A percentile compares a stretch with the other conserved stretches of the same genome.
These are phyloP conservation scores for Phialocephala sp. DNA, from an alignment of 2,329 filamentous ascomycete genomes.

Conservation along the genomic window DNA sequence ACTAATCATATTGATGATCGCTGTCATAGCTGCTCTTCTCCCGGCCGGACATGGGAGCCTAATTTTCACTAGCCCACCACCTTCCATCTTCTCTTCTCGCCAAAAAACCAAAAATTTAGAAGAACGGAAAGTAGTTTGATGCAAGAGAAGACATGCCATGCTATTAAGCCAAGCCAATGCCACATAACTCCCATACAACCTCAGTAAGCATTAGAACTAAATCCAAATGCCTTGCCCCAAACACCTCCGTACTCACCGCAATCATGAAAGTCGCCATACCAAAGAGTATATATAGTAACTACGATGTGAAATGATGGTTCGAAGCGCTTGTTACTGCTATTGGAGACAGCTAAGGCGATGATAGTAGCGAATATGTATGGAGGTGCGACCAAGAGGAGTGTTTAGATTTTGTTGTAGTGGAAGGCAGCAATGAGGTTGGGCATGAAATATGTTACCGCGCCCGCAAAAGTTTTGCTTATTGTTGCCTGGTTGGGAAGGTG, in stretches of 20 bases:
- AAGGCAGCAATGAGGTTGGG: conserved; percentile 34
- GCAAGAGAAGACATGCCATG: conserved; percentile 11
- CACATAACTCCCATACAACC: conserved; percentile 28
- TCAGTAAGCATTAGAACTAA: conserved; percentile 30
- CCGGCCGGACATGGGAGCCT: conserved; percentile 28
- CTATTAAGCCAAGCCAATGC: conserved; percentile 33
- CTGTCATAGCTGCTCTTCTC: conserved; percentile 35
- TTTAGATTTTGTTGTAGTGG: conserved; percentile 25
- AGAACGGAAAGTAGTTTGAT: not conserved
- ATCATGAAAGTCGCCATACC: conserved; percentile 32
- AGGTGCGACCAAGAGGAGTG: conserved; percentile 34
- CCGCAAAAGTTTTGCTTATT: conserved; percentile 24
- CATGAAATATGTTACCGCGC: conserved; percentile 41
- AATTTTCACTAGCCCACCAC: not conserved
- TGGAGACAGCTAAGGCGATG: conserved; percentile 23
- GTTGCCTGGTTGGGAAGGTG: conserved; percentile 14
- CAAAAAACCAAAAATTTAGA: not conserved
- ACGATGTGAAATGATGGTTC: conserved; percentile 31
- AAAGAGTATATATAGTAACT: conserved; percentile 26
- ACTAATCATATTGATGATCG: conserved; percentile 33
- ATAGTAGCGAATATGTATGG: conserved; percentile 34
- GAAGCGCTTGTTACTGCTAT: conserved; percentile 20
- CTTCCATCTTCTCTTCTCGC: not conserved
- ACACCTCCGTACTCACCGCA: conserved; percentile 21
- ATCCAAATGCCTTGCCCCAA: conserved; percentile 33